Percentiles rank a stretch among this genome's conserved stretches.
Evolutionary conservation across 768 basidiomycete genomes (phyloP).

Genomic region (Podaxis rugospora): DNA sequence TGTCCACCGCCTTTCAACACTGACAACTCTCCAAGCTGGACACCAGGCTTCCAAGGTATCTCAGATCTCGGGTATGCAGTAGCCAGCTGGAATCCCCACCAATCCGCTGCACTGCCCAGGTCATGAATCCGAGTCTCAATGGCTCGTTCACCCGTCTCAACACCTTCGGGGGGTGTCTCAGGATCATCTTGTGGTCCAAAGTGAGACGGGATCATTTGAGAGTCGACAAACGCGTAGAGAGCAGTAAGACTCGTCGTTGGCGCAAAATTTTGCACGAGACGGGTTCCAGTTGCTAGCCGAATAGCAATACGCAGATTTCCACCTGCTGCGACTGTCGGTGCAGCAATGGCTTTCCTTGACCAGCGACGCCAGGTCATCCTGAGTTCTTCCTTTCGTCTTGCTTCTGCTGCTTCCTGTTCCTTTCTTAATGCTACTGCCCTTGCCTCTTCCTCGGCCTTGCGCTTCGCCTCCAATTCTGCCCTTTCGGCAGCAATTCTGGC

Average conservation of each 20-base stretch:
- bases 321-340: slow-evolving; percentile 19
- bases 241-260: slow-evolving; percentile 46
- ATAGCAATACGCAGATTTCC: slow-evolving; percentile 40
- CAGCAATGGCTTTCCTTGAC: slow-evolving; percentile 44
- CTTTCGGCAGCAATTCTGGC: slow-evolving; percentile 42
- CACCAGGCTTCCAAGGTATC: slow-evolving; percentile 43
- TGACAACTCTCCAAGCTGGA: slow-evolving; percentile 40
- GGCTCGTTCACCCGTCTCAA: slow-evolving; percentile 30
- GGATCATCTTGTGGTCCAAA: slow-evolving; percentile 38
- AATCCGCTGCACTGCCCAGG: slow-evolving; percentile 28
- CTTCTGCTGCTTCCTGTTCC: slow-evolving; percentile 24
- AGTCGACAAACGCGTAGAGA: slow-evolving; percentile 73
- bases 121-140: slow-evolving; percentile 25
- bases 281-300: slow-evolving; percentile 51
- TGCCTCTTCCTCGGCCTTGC: slow-evolving; percentile 31
- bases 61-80: slow-evolving; percentile 68
- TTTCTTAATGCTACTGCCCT: slow-evolving; percentile 14
- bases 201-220: slow-evolving; percentile 44
- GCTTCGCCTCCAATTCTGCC: slow-evolving; percentile 30
- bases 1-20: slow-evolving; percentile 56
- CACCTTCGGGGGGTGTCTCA: slow-evolving; percentile 32
- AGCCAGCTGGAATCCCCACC: slow-evolving; percentile 73
- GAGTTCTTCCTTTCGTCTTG: slow-evolving; percentile 32
- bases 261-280: slow-evolving; percentile 57
- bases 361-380: slow-evolving; percentile 57